A percentile compares a stretch with the other conserved stretches of the same genome.
phyloP scores from a whole-genome alignment of 176 grass and related monocot genomes.

The Alopecurus myosuroides region DNA sequence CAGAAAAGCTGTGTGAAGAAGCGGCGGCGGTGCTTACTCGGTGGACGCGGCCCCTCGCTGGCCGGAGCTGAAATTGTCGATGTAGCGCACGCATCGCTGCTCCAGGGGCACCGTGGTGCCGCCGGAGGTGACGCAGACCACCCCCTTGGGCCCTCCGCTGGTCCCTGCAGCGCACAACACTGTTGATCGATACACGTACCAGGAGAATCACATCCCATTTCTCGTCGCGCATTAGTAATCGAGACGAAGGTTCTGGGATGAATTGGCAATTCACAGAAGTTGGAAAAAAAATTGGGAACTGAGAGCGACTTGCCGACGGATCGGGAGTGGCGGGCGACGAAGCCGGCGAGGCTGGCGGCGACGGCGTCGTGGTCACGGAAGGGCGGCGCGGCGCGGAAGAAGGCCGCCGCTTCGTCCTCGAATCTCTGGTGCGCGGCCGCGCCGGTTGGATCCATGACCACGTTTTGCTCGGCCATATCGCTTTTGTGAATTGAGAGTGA shows the following conservation, averaged over 20 bases:
- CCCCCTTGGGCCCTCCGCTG: conserved; percentile 11
- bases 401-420: conserved; percentile 24
- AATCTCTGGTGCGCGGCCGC: not conserved
- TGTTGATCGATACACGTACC: not conserved
- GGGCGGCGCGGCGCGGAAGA: conserved; percentile 42
- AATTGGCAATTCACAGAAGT: not conserved
- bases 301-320: conserved; percentile 11
- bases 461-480: not conserved
- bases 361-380: conserved; percentile 23
- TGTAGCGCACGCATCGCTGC: conserved; percentile 87
- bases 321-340: conserved; percentile 31
- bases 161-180: conserved; percentile 8
- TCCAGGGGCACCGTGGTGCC: conserved; percentile 92
- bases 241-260: not conserved
- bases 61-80: conserved; percentile 91
- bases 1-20: not conserved
- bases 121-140: conserved; percentile 85
- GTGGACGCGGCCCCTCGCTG: conserved; percentile 73
- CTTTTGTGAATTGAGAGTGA: not conserved
- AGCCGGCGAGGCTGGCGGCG: not conserved
- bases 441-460: conserved; percentile 13
- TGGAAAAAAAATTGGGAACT: not conserved
- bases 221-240: not conserved
- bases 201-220: not conserved
- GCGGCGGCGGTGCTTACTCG: conserved; percentile 27